Conservation (phyloP, 2,329 filamentous ascomycete species). For the Aureobasidium uvarum region DNA sequence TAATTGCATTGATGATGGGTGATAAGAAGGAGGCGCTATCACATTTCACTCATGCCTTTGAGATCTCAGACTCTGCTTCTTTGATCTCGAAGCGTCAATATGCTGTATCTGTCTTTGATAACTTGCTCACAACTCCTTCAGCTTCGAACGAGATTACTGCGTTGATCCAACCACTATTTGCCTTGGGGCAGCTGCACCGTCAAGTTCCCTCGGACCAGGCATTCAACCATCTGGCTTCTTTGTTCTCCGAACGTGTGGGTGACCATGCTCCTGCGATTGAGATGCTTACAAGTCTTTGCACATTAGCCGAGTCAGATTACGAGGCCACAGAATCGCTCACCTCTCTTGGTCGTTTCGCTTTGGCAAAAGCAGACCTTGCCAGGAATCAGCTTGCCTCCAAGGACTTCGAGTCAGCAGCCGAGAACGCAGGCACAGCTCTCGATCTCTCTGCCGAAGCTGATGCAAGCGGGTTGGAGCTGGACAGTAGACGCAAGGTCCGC, state of each 20-base stretch:
- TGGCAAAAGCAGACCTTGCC: constrained; percentile 83
- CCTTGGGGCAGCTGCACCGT: constrained; percentile 73
- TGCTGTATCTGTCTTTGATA: constrained; percentile 76
- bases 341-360: constrained; percentile 71
- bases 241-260: constrained; percentile 78
- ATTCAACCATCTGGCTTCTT: constrained; percentile 72
- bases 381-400: constrained; percentile 73
- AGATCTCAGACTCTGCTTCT: constrained; percentile 78
- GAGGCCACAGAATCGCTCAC: constrained; percentile 75
- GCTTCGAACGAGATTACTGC: constrained; percentile 54
- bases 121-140: constrained; percentile 61
- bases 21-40: constrained; percentile 74
- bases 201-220: constrained; percentile 69
- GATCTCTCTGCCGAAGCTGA: constrained; percentile 72
- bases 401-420: constrained; percentile 65
- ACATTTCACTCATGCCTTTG: constrained; percentile 91
- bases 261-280: constrained; percentile 64
- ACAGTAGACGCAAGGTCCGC: constrained; percentile 66
- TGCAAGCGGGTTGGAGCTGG: constrained; percentile 59
- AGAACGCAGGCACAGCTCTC: constrained; percentile 77
- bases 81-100: constrained; percentile 75
- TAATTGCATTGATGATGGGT: constrained; percentile 74
- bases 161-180: constrained; percentile 84
- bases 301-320: constrained; percentile 73
- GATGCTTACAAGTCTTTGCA: constrained; percentile 65